phyloP scores from a whole-genome alignment of 495 filamentous ascomycete genomes.

The Penicillium canariense region DNA sequence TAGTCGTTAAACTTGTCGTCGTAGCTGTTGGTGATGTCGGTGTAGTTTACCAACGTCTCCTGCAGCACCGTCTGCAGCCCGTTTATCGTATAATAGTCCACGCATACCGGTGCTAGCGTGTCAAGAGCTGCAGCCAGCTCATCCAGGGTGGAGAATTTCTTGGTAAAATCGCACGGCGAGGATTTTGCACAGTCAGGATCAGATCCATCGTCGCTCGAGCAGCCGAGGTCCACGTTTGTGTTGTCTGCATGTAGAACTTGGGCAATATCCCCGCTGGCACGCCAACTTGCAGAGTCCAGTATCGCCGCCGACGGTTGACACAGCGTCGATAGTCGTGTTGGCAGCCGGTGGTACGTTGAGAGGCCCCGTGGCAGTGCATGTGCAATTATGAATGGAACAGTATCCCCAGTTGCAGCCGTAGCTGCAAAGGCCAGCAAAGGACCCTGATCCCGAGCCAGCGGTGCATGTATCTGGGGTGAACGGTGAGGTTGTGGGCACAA shows the following conservation, averaged over 20 bases:
- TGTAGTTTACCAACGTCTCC: not conserved
- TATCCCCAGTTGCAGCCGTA: conserved; percentile 21
- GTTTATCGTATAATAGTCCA: not conserved
- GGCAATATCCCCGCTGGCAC: not conserved
- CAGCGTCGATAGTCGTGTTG: not conserved
- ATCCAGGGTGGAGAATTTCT: not conserved
- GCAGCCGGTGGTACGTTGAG: not conserved
- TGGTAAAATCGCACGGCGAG: not conserved
- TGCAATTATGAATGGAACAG: conserved; percentile 18
- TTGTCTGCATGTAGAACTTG: not conserved
- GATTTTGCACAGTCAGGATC: not conserved
- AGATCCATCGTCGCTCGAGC: not conserved
- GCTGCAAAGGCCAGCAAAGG: conserved; percentile 9
- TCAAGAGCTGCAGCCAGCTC: not conserved
- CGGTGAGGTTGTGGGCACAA: conserved; percentile 5
- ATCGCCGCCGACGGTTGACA: not conserved
- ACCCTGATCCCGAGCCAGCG: not conserved
- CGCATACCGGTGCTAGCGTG: not conserved
- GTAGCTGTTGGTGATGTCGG: not conserved
- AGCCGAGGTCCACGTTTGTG: not conserved
- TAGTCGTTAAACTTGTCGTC: not conserved
- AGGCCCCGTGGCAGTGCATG: conserved; percentile 19
- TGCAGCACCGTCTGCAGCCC: not conserved
- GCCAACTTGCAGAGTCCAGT: not conserved
- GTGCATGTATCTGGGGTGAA: conserved; percentile 11